Evolutionary conservation across 2,329 filamentous ascomycete genomes (phyloP), one percentile per base, ranked within the genome.

Genomic region (Colletotrichum sansevieriae): DNA sequence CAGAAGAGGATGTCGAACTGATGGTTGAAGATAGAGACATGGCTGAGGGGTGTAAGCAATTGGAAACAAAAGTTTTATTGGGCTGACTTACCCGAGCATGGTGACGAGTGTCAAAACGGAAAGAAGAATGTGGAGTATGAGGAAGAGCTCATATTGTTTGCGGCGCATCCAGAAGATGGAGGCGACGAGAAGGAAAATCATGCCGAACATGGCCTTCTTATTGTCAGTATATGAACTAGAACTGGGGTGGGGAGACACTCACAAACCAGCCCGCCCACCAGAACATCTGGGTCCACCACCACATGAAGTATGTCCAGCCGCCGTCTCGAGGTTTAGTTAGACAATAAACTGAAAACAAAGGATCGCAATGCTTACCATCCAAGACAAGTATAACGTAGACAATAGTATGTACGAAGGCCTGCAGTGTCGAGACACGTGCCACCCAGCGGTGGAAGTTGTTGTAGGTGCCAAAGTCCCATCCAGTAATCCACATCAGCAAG

Each of bases 381-480:
- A 80, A 74, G 1, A 85, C 78, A 25, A 85, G 76, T 1, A 85
- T 69, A 0, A 86, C 83, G 68, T 91, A 92, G 0, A 85, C 84
- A 1, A 90, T 65, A 0, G 89, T 90, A 73, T 93, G 91, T 0
- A 90, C 75, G 1, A 91, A 81, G 1, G 88, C 90, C 71, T 91
- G 84, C 0, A 89, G 65, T 0, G 89, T 90, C 6, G 88, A 84
- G 2, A 91, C 82, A 18, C 90, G 82, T 0, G 91, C 90, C 3
- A 90, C 82, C 83, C 89, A 90, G 0, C 90, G 86, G 76, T 92
- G 91, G 60, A 92, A 91, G 46, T 88, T 84, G 71, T 88, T 92
- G 73, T 88, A 92, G 0, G 88, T 89, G 2, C 84, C 83, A 75
- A 90, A 92, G 11, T 87, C 88, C 90, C 90, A 92, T 0, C 90